Evolutionary conservation across 306 rosid genomes (phyloP).

Genomic region (Pueraria montana): DNA sequence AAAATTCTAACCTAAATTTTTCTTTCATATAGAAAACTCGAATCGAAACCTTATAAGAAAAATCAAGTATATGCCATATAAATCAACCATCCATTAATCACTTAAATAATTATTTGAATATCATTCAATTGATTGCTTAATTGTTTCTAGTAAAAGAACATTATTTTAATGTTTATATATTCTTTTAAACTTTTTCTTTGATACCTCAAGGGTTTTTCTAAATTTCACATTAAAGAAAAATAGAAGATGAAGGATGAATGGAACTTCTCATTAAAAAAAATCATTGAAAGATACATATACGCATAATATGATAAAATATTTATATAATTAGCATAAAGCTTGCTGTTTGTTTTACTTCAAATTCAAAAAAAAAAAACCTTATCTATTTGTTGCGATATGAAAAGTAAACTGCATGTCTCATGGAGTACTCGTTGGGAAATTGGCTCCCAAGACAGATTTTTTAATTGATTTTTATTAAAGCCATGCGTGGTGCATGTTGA

Average conservation of each 20-base stretch:
- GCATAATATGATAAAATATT: background rate
- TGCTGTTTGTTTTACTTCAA: background rate
- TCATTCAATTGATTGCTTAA: background rate
- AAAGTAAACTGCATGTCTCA: background rate
- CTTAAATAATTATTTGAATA: background rate
- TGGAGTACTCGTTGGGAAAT: background rate
- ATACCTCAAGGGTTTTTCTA: background rate
- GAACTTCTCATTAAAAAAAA: background rate
- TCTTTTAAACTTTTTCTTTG: no score
- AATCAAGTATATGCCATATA: background rate
- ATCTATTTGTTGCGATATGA: background rate
- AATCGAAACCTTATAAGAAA: background rate
- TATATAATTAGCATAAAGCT: background rate
- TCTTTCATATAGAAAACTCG: background rate
- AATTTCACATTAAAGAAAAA: background rate
- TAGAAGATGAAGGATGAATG: background rate
- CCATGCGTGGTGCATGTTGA: slow-evolving; percentile 31
- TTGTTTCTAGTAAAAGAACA: no score
- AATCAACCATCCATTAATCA: background rate
- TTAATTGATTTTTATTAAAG: background rate
- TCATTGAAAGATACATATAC: background rate
- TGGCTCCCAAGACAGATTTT: background rate
- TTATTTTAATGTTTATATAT: no score
- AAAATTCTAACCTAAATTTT: no score
- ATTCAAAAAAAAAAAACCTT: background rate